Evolutionary conservation across 768 basidiomycete genomes (phyloP), one percentile per base, ranked within the genome.

Genomic region (Tylopilus subfusipes): DNA sequence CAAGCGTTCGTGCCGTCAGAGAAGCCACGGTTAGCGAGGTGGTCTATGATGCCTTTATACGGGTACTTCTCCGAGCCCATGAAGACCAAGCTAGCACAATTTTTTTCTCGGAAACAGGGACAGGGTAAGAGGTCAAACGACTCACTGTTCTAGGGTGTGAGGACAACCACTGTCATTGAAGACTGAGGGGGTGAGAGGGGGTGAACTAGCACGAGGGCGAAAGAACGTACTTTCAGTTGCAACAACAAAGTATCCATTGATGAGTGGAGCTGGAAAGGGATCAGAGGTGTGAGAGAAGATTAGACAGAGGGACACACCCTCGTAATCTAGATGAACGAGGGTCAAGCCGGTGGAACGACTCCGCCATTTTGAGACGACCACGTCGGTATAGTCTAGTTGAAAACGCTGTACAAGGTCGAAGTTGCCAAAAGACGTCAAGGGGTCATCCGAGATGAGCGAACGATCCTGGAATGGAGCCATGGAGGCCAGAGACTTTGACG

Each of bases 1-100:
- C 96, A 99, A 2, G 96, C 96, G 69, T 98, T 97, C 10, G 88
- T 92, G 31, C 91, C 92, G 57, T 90, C 84, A 8, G 92, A 89
- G 68, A 95, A 93, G 19, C 92, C 92, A 52, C 94, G 83, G 69
- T 98, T 98, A 3, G 97, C 97, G 21, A 99, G 78, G 53, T 90
- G 85, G 73, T 98, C 96, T 51, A 99, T 82, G 49, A 98, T 86
- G 21, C 95, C 96, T 69, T 98, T 98, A 78, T 91, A 92, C 0
- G 96, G 95, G 66, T 93, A 98, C 62, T 90, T 86, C 65, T 96
- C 86, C 0, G 93, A 96, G 6, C 97, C 97, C 80, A 98, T 89
- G 68, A 98, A 98, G 29, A 98, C 83, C 55, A 96, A 73, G 69
- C 90, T 93, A 57, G 19, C 16, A 10, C 19, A 42, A n/a, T 7